phyloP scores from a whole-genome alignment of 2,329 filamentous ascomycete genomes.

The Dactylellina sp. region DNA sequence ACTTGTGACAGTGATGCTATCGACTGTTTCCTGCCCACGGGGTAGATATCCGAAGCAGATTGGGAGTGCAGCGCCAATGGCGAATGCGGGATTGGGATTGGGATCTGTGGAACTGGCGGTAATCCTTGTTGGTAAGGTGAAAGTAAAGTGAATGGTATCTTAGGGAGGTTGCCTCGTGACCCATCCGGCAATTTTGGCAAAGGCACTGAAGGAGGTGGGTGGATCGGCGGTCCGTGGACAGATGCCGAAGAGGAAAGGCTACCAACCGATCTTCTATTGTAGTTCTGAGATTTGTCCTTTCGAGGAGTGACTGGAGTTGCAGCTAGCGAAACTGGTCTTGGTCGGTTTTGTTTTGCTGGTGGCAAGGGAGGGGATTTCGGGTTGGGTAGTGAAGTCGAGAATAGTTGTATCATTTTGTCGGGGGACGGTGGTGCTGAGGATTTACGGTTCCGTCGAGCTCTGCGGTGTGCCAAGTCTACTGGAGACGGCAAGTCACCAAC shows the following conservation, averaged over 20 bases:
- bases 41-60: conserved; percentile 39
- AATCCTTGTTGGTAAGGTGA: conserved; percentile 41
- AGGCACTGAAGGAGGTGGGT: conserved; percentile 52
- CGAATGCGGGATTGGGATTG: conserved; percentile 53
- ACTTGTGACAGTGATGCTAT: conserved; percentile 45
- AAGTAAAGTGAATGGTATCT: conserved; percentile 26
- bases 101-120: conserved; percentile 53
- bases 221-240: conserved; percentile 54
- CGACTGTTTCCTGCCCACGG: conserved; percentile 44
- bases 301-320: conserved; percentile 41
- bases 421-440: conserved; percentile 49
- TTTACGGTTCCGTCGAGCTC: conserved; percentile 42
- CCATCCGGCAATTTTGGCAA: conserved; percentile 48
- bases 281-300: conserved; percentile 44
- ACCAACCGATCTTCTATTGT: conserved; percentile 50
- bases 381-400: conserved; percentile 50
- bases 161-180: conserved; percentile 41
- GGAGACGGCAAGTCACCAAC: conserved; percentile 45
- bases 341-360: conserved; percentile 33
- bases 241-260: conserved; percentile 50
- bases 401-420: conserved; percentile 34
- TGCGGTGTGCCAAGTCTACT: conserved; percentile 41
- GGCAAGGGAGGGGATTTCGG: conserved; percentile 32
- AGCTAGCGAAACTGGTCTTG: conserved; percentile 53
- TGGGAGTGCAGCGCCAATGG: conserved; percentile 54